Evolutionary conservation across 345 rosid species (phyloP), one percentile per base, ranked within the genome.

Genomic region (Melastoma malabathricum): DNA sequence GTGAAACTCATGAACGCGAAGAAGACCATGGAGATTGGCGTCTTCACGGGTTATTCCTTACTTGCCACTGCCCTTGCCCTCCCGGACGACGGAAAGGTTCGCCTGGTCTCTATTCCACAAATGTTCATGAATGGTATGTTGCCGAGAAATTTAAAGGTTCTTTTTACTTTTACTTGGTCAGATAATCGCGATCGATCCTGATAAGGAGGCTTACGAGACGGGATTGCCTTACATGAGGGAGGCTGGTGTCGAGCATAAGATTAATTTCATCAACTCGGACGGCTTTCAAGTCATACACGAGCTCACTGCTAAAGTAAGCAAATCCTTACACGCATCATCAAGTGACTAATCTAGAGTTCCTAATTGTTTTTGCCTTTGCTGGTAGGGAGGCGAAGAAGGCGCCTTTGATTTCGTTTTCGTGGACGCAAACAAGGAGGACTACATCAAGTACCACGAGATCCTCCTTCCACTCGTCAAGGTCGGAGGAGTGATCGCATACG

Each of bases 1-100:
- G 2, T 83, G 50, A 78, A 74, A 45, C 14, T 78, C 0, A 65
- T 74, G 61, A 83, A 81, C 18, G 76, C 81, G 1, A 75, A 78
- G 20, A 78, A 52, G 54, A 83, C 88, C 0, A 4, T 83, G 15
- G 93, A 78, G 61, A 46, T 83, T 27, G 88, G 93, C 15, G 88
- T 83, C 44, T 83, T 80, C 58, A 78, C 85, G 0, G 83, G 93
- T 46, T 83, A 80, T 48, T 83, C 88, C 20, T 77, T 83, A 18
- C 73, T 80, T 19, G 18, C 71, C 25, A 72, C 78, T 0, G 88
- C 85, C 2, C 79, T 83, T 23, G 77, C 81, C 7, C 54, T 83
- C 19, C 83, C 88, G 12, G 34, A 49, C 3, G 85, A 80, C 19
- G 85, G 67, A 38, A 63, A 49, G 71, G 93, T 82, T 58, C n/a